phyloP scores from a whole-genome alignment of 1,284 basidiomycete species.

The Ceratobasidium papillatum region DNA sequence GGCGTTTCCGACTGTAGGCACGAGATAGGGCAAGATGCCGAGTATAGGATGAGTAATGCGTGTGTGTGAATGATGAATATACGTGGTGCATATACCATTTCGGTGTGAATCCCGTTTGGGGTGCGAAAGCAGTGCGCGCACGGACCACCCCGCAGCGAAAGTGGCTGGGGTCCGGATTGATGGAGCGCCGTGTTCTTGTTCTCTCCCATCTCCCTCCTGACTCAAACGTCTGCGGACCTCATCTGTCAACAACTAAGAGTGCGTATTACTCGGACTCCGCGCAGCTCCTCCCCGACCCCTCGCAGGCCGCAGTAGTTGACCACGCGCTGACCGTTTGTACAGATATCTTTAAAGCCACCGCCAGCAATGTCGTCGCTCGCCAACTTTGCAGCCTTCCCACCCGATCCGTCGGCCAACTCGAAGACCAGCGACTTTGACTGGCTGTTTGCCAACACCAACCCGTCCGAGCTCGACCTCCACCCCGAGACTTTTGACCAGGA shows the following conservation, averaged over 20 bases:
- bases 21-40: constrained; percentile 3
- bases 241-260: constrained; percentile 31
- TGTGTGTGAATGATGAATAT: constrained; percentile 5
- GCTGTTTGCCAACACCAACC: constrained; percentile 64
- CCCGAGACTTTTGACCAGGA: constrained; percentile 83
- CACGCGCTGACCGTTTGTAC: constrained; percentile 19
- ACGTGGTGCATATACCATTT: background rate
- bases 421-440: constrained; percentile 60
- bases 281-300: constrained; percentile 30
- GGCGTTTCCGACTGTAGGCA: constrained; percentile 35
- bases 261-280: background rate
- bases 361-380: constrained; percentile 38
- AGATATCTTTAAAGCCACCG: constrained; percentile 26
- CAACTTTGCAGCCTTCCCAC: constrained; percentile 26
- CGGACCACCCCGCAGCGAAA: constrained; percentile 13
- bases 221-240: constrained; percentile 21
- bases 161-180: constrained; percentile 20
- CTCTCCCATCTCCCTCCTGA: constrained; percentile 31
- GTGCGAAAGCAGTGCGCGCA: constrained; percentile 1
- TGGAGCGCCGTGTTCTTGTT: constrained; percentile 26
- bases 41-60: too few relatives aligned
- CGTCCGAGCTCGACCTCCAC: constrained; percentile 59
- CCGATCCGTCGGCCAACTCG: constrained; percentile 34
- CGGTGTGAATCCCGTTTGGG: background rate
- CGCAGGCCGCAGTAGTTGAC: constrained; percentile 26